phyloP scores from a whole-genome alignment of 768 basidiomycete genomes.

The Pleurotus tuber-regium region DNA sequence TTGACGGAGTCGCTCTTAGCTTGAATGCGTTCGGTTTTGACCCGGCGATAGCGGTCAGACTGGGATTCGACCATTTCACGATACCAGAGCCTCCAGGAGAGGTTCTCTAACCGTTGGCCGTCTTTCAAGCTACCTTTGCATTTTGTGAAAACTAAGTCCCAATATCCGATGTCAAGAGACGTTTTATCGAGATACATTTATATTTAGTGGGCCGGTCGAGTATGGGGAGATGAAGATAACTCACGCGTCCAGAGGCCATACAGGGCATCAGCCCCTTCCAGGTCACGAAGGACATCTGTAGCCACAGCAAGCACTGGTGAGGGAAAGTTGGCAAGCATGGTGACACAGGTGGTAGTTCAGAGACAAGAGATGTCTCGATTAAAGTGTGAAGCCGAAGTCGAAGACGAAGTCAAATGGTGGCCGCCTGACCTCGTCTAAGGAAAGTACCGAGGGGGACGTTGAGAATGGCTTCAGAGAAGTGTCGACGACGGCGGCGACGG shows the following conservation, averaged over 20 bases:
- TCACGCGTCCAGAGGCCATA: slow-evolving; percentile 67
- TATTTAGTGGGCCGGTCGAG: slow-evolving; percentile 6
- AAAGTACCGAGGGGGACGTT: neutral
- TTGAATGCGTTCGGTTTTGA: slow-evolving; percentile 24
- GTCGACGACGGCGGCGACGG: neutral
- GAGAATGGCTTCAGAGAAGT: neutral
- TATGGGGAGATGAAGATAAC: slow-evolving; percentile 20
- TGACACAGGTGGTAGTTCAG: slow-evolving; percentile 7
- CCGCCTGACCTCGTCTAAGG: slow-evolving; percentile 1
- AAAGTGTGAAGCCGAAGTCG: slow-evolving; percentile 1
- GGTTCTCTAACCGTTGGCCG: slow-evolving; percentile 82
- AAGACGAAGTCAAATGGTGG: slow-evolving; percentile 1
- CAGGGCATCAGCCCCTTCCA: slow-evolving; percentile 68
- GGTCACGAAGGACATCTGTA: slow-evolving; percentile 61
- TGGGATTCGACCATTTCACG: slow-evolving; percentile 50
- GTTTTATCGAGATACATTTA: slow-evolving; percentile 11
- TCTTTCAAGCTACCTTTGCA: slow-evolving; percentile 78
- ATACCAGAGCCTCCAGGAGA: slow-evolving; percentile 85
- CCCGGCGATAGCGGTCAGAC: slow-evolving; percentile 18
- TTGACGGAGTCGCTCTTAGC: slow-evolving; percentile 14
- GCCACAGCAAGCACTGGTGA: slow-evolving; percentile 65
- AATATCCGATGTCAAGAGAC: neutral
- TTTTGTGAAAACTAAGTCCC: slow-evolving; percentile 70
- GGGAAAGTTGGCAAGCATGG: slow-evolving; percentile 54
- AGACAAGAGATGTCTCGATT: slow-evolving; percentile 1